Evolutionary conservation across 2,329 filamentous ascomycete species (phyloP), one percentile per base, ranked within the genome.

Genomic region (Colletotrichum theobromicola): DNA sequence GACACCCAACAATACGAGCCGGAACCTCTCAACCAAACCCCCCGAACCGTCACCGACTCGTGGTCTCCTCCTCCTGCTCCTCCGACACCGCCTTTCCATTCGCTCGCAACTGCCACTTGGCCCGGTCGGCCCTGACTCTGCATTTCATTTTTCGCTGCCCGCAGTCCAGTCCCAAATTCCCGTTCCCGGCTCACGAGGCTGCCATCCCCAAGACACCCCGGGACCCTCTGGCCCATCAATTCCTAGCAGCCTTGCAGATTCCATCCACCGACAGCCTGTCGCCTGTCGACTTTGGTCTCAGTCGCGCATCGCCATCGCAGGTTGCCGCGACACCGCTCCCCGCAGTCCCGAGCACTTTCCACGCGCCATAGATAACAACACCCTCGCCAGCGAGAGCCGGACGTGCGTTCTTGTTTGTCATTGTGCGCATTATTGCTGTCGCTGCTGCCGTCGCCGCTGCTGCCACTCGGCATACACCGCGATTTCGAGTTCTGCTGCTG

Each of bases 61-160:
- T 50, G 42, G 42, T 15, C 55, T 10, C 34, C 7, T n/a, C 32
- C 30, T 32, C 57, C 30, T 18, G 7, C 10, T 34, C 57, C 28
- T 32, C 67, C 72, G 72, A 72, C 72, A 74, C 68, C 72, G 72
- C 72, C 46, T 72, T 72, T 72, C 32, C 61, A 42, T 42, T 61
- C 37, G 26, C 42, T 50, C 42, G n/a, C 42, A 63, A 16, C 68
- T 72, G 68, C 61, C 67, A 62, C 61, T 42, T 61, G 67, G 60
- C 72, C 37, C 61, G 10, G 65, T 57, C 46, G 62, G 68, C 62
- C 68, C 21, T 58, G 72, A 70, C 71, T 61, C 64, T 42, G 34
- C 30, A 12, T 63, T 67, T 24, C 30, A 12, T 55, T 67, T 30
- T 50, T 62, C 35, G 42, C 72, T 42, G 65, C 65, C 37, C 42